phyloP scores from a whole-genome alignment of 2,329 filamentous ascomycete species.

The Talaromyces sp. region DNA sequence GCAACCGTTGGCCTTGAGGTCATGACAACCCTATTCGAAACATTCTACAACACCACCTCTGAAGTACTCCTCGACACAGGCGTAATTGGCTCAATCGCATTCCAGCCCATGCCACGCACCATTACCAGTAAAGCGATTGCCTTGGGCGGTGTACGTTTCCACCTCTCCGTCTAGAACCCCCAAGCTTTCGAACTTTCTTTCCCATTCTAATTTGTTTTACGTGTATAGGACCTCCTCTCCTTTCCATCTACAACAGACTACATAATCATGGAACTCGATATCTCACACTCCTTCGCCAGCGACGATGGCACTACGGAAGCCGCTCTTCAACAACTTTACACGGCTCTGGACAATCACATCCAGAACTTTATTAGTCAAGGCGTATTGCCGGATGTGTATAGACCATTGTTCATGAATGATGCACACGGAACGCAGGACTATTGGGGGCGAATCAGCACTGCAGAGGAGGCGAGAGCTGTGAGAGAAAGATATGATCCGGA shows the following conservation, averaged over 20 bases:
- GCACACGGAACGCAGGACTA: slow-evolving; percentile 42
- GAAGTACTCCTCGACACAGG: slow-evolving; percentile 25
- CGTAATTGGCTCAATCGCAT: slow-evolving; percentile 31
- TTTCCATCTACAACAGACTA: slow-evolving; percentile 38
- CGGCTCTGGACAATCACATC: slow-evolving; percentile 31
- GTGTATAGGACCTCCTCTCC: slow-evolving; percentile 37
- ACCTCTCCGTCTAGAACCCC: too few relatives aligned
- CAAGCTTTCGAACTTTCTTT: background rate
- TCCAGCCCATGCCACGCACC: slow-evolving; percentile 34
- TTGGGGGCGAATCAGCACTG: slow-evolving; percentile 35
- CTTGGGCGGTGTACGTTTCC: slow-evolving; percentile 31
- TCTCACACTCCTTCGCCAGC: slow-evolving; percentile 34
- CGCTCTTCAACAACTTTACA: slow-evolving; percentile 35
- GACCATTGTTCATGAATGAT: slow-evolving; percentile 47
- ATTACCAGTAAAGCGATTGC: slow-evolving; percentile 32
- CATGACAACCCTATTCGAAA: slow-evolving; percentile 30
- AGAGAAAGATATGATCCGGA: slow-evolving; percentile 37
- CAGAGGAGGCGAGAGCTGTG: slow-evolving; percentile 28
- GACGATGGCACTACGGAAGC: slow-evolving; percentile 36
- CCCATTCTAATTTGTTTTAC: background rate
- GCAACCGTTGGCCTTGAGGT: slow-evolving; percentile 25
- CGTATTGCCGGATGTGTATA: slow-evolving; percentile 36
- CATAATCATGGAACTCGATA: slow-evolving; percentile 44
- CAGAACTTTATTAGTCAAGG: slow-evolving; percentile 31
- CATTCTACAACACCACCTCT: slow-evolving; percentile 28